Evolutionary conservation across 73 alveolate genomes (phyloP).

Genomic region (Symbiodinium pilosum): DNA sequence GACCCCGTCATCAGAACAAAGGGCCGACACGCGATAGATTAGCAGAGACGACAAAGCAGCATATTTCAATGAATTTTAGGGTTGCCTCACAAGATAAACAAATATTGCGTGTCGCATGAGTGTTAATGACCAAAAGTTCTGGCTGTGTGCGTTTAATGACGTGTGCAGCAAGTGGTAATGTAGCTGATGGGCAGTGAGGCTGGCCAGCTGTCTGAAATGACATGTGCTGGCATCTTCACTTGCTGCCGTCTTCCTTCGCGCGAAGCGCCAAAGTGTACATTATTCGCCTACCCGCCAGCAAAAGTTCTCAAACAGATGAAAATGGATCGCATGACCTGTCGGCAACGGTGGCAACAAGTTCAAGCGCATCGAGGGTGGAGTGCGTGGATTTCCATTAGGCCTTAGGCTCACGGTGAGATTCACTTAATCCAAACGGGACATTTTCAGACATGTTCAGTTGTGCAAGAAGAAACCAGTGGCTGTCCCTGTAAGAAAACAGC

Average conservation of each 20-base stretch:
- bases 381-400: too few species aligned
- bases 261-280: conserved; percentile 7
- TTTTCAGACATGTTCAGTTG: too few species aligned
- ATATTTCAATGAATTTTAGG: too few species aligned
- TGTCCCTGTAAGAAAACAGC: too few species aligned
- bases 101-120: neutral
- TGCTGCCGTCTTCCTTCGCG: neutral
- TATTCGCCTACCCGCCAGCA: too few species aligned
- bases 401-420: too few species aligned
- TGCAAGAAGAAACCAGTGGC: too few species aligned
- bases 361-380: too few species aligned
- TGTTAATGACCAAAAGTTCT: neutral
- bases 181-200: neutral
- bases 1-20: neutral
- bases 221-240: neutral
- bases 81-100: neutral
- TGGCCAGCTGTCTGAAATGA: neutral
- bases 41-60: too few species aligned
- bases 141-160: neutral
- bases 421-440: too few species aligned
- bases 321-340: neutral
- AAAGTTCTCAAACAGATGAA: too few species aligned
- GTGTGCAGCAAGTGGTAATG: neutral
- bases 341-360: neutral
- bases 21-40: neutral